Base-by-base conservation (phyloP, 1,284 basidiomycete species). In the Rhodotorula sp. region DNA sequence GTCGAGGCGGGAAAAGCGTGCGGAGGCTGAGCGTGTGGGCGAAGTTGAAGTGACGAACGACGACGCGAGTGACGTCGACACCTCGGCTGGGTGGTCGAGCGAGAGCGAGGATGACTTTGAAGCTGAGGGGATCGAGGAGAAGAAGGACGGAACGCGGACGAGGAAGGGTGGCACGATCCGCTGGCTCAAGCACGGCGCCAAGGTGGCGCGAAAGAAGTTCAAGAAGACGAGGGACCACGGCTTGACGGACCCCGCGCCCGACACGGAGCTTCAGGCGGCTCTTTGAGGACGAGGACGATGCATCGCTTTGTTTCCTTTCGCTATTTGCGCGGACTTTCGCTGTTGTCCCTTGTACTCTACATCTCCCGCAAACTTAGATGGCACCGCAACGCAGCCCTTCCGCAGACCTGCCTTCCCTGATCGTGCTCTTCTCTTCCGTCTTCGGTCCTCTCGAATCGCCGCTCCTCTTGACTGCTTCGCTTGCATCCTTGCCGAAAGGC, bases 101-200 rank as follows among this genome's bases (percentile, higher is more conserved):
- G 52, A 53, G 36, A 30, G 24, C 24, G 62, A 60, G 13, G 61
- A 53, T 17, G 34, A 36, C 29, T 51, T 51, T 22, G 20, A 15
- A 8, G 60, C 29, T 20, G 39, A 51, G 11, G 60, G 52, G 51
- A 67, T 67, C 15, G 44, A 29, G 22, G 24, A 29, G 1, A 39
- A 36, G 54, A 34, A 48, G 30, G 60, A 62, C 34, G 65, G 65
- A 30, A 62, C 30, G 36, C 47, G 55, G 39, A 44, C 17, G 47
- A 30, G 65, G 29, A 67, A 67, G 39, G 65, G 65, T 4, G 59
- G 59, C 22, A 62, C 65, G 59, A 15, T 67, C 34, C 32, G 60
- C 48, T 67, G 65, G 65, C 20, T 62, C 24, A 32, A 29, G 36
- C 59, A 62, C 30, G 32, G 29, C 15, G 59, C 60, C 30, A 62